Percentiles rank a stretch among this genome's conserved stretches.
These are phyloP conservation scores for Rhizomucor pusillus DNA, from an alignment of 371 early-diverging fungal genomes.

Conservation along the genomic window DNA sequence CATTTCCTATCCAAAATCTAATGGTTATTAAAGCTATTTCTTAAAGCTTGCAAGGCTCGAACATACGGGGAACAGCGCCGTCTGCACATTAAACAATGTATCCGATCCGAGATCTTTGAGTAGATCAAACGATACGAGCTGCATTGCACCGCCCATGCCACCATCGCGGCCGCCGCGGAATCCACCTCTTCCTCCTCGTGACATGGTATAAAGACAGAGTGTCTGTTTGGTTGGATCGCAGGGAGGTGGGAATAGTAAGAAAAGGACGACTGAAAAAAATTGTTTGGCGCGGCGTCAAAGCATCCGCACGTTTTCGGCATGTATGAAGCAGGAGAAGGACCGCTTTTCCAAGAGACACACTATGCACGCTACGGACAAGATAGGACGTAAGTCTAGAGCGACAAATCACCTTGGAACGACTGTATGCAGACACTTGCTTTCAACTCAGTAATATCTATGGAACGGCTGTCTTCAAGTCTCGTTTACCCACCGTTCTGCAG, in stretches of 20 bases:
- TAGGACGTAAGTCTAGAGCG: conserved; percentile 35
- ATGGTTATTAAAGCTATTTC: not conserved
- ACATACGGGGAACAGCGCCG: conserved; percentile 44
- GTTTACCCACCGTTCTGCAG: conserved; percentile 35
- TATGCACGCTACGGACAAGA: conserved; percentile 48
- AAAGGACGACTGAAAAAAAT: too few species aligned
- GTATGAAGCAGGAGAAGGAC: conserved; percentile 3
- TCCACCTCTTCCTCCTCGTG: conserved; percentile 27
- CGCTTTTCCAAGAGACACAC: conserved; percentile 43
- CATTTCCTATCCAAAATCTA: conserved; percentile 27
- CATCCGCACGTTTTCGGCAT: too few species aligned
- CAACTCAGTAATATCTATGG: conserved; percentile 45
- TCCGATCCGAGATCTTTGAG: conserved; percentile 43
- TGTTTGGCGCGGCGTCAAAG: too few species aligned
- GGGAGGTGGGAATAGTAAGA: too few species aligned
- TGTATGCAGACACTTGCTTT: not conserved
- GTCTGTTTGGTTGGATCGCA: too few species aligned
- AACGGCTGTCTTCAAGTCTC: conserved; percentile 30
- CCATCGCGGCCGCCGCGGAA: conserved; percentile 42
- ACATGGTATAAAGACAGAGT: conserved; percentile 2
- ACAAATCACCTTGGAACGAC: not conserved
- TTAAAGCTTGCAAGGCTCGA: not conserved
- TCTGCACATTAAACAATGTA: conserved; percentile 42
- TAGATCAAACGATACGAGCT: conserved; percentile 43
- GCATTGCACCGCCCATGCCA: conserved; percentile 39